Base-by-base conservation (phyloP, 306 rosid genomes). In the Ormosia semicastrata region DNA sequence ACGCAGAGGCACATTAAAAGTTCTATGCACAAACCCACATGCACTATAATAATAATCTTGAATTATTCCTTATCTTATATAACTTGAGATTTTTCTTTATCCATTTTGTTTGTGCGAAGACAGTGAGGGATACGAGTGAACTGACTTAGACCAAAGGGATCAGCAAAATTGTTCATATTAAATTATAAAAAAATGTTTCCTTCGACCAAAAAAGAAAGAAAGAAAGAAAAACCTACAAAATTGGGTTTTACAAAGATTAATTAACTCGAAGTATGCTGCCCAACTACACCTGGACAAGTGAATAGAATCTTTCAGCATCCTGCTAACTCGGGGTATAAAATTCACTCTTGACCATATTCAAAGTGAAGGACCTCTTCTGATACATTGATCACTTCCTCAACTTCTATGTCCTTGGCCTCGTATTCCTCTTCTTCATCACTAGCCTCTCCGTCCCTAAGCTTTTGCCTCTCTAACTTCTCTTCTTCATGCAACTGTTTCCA, bases 391-490 rank as follows among this genome's bases (percentile, higher is more conserved):
- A 89, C 67, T 82, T 94, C 98, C 83, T 94, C 98, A 0, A 94
- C 93, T 69, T 92, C 96, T 0, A 94, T 85, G 62, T 92, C 97
- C 87, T 93, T 94, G 6, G 98, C 98, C 82, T 94, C 97, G 0
- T 92, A 94, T 81, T 94, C 98, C 72, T 92, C 98, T 63, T 94
- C 98, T 65, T 94, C 98, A 2, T 94, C 98, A 30, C 98, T 93
- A 4, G 88, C 97, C 74, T 94, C 98, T 4, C 98, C 98, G 0
- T 94, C 97, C 81, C 98, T 77, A 1, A 94, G 94, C 34, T 78
- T 68, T 83, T 86, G 84, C 82, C 98, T 84, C 11, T 34, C 58
- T 3, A 63, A 56, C 76, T 80, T 86, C 52, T 88, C 89, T 58
- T 75, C 85, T 53, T 94, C 98, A 0, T 93, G 91, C 85, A 81